A percentile compares a stretch with the other conserved stretches of the same genome.
Conservation (phyloP, 192 early-diverging fungal genomes). For the Helicostylum pulchrum region DNA sequence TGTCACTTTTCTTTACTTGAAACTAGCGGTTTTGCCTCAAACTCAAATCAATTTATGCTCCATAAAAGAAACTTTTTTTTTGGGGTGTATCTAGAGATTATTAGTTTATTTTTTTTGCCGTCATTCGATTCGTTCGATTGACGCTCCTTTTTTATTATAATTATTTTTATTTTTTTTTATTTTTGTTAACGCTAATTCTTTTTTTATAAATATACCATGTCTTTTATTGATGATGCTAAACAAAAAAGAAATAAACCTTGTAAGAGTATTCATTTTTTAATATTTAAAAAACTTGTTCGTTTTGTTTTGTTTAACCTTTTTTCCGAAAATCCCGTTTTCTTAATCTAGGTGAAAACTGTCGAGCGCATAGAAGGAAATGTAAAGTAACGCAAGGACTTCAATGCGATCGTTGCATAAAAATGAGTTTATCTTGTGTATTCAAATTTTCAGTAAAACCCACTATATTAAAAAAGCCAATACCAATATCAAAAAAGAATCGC, state of each 20-base stretch:
- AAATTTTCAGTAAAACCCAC: conserved; percentile 17
- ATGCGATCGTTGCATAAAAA: conserved; percentile 26
- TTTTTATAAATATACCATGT: background rate
- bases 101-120: no score
- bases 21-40: no score
- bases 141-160: no score
- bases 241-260: conserved; percentile 28
- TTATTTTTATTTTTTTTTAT: no score
- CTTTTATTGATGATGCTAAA: conserved; percentile 5
- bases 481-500: conserved; percentile 12
- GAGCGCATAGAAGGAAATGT: conserved; percentile 25
- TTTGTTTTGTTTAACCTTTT: background rate
- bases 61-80: no score
- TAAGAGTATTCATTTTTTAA: conserved; percentile 14
- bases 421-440: conserved; percentile 15
- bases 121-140: no score
- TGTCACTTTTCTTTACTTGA: no score
- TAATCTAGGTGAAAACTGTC: conserved; percentile 19
- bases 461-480: conserved; percentile 10
- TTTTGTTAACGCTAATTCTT: no score
- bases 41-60: no score
- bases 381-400: conserved; percentile 4
- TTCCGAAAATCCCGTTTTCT: background rate
- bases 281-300: background rate
- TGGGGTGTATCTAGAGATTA: no score